These are phyloP conservation scores for Euphorbia tirucalli DNA, from an alignment of 345 rosid genomes.

Conservation along the genomic window DNA sequence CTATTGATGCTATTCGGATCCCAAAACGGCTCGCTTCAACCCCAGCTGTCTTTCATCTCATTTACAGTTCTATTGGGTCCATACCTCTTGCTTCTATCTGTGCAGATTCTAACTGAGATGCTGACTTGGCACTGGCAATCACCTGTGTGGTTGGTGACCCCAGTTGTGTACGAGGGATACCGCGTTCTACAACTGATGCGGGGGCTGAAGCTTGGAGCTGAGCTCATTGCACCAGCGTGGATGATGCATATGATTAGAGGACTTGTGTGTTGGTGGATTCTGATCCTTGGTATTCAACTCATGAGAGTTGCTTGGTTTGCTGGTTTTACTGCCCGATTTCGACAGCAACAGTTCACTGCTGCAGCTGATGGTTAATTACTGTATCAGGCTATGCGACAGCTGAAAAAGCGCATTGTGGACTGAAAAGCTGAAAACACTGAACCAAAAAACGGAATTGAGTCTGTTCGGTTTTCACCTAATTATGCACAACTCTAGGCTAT, in stretches of 20 bases:
- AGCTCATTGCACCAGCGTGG: conserved; percentile 76
- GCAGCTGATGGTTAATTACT: conserved; percentile 29
- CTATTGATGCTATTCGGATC: conserved; percentile 52
- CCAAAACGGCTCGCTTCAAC: conserved; percentile 63
- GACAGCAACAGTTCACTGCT: conserved; percentile 24
- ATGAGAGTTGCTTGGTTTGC: conserved; percentile 99
- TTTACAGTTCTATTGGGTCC: conserved; percentile 72
- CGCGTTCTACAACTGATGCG: conserved; percentile 82
- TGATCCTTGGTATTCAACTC: conserved; percentile 83
- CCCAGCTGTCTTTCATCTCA: conserved; percentile 60
- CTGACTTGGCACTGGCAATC: conserved; percentile 94
- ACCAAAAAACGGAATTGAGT: no score
- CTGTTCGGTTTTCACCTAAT: no score
- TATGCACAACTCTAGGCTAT: not conserved
- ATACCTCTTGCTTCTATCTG: conserved; percentile 70
- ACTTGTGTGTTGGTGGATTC: conserved; percentile 88
- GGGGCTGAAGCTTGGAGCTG: conserved; percentile 72
- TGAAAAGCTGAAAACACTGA: no score
- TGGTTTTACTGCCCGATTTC: conserved; percentile 54
- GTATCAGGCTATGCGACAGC: no score
- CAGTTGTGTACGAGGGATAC: conserved; percentile 82
- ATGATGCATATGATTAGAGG: conserved; percentile 72
- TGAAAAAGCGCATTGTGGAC: no score
- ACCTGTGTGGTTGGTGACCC: conserved; percentile 90
- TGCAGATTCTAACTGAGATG: conserved; percentile 80